A percentile compares a stretch with the other conserved stretches of the same genome.
phyloP scores from a whole-genome alignment of 2,329 filamentous ascomycete genomes.

The Sporothrix variecibatus region DNA sequence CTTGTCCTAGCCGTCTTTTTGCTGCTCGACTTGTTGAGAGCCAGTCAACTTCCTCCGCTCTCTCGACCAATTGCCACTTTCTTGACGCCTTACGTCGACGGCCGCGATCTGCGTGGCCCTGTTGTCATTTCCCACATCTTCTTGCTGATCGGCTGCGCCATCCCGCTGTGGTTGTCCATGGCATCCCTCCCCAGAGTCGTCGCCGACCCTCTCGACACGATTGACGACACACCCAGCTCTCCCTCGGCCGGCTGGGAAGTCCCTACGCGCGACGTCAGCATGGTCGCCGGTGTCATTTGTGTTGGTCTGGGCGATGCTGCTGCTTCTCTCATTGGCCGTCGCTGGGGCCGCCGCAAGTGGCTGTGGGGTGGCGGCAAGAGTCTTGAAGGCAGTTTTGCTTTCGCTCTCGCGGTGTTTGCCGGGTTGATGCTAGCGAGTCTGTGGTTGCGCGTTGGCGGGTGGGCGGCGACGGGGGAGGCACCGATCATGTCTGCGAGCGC shows the following conservation, averaged over 20 bases:
- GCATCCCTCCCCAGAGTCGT: constrained; percentile 62
- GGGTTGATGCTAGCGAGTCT: constrained; percentile 70
- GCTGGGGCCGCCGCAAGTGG: constrained; percentile 89
- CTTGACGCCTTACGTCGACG: constrained; percentile 90
- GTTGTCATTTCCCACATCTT: constrained; percentile 98
- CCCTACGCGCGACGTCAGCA: constrained; percentile 72
- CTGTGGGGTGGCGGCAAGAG: constrained; percentile 96
- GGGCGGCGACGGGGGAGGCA: constrained; percentile 64
- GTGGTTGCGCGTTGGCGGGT: constrained; percentile 78
- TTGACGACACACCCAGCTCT: background rate
- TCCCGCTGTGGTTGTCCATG: constrained; percentile 87
- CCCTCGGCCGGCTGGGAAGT: constrained; percentile 65
- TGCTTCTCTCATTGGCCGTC: constrained; percentile 82
- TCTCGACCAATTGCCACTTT: constrained; percentile 84
- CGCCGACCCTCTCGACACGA: background rate
- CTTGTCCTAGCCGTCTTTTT: constrained; percentile 83
- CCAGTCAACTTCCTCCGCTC: constrained; percentile 86
- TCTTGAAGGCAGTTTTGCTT: constrained; percentile 82
- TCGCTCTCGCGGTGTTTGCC: constrained; percentile 73
- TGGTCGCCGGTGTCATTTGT: constrained; percentile 90
- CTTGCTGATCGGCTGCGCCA: constrained; percentile 88
- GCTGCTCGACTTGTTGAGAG: constrained; percentile 83
- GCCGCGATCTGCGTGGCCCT: constrained; percentile 85
- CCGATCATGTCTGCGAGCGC: background rate
- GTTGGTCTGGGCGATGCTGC: constrained; percentile 95